A percentile compares a stretch with the other conserved stretches of the same genome.
phyloP scores from a whole-genome alignment of 1,284 basidiomycete species.

The Puccinia sorghi region DNA sequence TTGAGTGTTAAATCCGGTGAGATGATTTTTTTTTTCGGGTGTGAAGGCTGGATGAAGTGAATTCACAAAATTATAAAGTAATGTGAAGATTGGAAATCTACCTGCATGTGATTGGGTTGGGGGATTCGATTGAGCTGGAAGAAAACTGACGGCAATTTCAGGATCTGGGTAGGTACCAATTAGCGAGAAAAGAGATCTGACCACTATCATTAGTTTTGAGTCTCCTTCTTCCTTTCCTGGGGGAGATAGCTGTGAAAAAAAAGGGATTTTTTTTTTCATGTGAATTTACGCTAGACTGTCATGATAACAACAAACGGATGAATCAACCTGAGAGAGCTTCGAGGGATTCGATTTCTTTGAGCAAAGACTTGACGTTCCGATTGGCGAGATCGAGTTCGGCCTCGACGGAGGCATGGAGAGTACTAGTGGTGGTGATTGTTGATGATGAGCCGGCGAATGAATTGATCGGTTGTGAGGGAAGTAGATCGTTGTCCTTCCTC shows the following conservation, averaged over 20 bases:
- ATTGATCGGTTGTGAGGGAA: constrained; percentile 4
- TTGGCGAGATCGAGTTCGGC: constrained; percentile 45
- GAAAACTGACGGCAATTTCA: constrained; percentile 23
- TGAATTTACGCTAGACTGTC: background rate
- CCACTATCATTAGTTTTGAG: constrained; percentile 31
- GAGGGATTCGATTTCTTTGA: constrained; percentile 45
- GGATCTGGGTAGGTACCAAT: background rate
- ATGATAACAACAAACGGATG: background rate
- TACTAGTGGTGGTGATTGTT: background rate
- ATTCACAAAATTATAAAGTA: background rate
- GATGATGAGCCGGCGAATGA: constrained; percentile 19
- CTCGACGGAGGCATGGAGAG: constrained; percentile 42
- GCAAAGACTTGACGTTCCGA: constrained; percentile 31
- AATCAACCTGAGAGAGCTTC: constrained; percentile 33
- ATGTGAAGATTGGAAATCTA: background rate
- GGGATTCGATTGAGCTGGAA: constrained; percentile 30
- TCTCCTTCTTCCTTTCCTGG: constrained; percentile 39
- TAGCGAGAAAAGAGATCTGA: background rate
- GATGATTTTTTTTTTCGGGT: background rate
- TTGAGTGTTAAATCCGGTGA: background rate
- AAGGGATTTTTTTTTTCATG: background rate
- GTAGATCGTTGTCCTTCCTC: constrained; percentile 29
- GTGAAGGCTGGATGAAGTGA: background rate
- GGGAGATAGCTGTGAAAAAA: constrained; percentile 16
- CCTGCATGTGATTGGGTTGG: constrained; percentile 3